phyloP scores from a whole-genome alignment of 768 basidiomycete species.

The Baorangia bicolor region DNA sequence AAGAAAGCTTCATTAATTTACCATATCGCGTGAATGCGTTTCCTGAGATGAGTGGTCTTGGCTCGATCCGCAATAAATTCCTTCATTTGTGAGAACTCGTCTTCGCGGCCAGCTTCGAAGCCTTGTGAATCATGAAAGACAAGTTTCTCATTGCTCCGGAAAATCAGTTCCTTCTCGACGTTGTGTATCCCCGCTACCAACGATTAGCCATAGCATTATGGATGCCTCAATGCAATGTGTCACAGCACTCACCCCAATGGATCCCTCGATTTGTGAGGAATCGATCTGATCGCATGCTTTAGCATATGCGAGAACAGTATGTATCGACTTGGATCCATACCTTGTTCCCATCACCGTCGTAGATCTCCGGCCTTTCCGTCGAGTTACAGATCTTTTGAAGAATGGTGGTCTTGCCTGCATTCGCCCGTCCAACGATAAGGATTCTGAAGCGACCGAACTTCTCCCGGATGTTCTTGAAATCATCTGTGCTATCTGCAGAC shows the following conservation, averaged over 20 bases:
- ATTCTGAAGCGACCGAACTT: conserved; percentile 1
- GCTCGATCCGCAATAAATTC: conserved; percentile 1
- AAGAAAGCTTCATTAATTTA: background rate
- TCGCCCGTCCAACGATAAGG: background rate
- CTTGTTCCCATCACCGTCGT: background rate
- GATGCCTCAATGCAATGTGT: no score
- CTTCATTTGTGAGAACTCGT: background rate
- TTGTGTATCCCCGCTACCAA: background rate
- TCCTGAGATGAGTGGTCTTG: background rate
- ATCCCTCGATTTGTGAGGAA: background rate
- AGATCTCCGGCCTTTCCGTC: conserved; percentile 3
- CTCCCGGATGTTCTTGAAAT: background rate
- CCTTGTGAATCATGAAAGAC: conserved; percentile 3
- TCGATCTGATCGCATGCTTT: background rate
- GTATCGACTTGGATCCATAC: background rate
- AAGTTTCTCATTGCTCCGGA: background rate
- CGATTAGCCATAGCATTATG: no score
- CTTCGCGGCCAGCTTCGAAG: conserved; percentile 5
- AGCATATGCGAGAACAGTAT: background rate
- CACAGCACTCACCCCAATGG: background rate
- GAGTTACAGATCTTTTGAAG: conserved; percentile 2
- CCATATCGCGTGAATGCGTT: conserved; percentile 8
- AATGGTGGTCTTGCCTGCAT: conserved; percentile 6
- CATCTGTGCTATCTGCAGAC: background rate
- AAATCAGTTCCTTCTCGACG: conserved; percentile 1